Conservation (phyloP, 441 rosid genomes). For the Viola pubescens region DNA sequence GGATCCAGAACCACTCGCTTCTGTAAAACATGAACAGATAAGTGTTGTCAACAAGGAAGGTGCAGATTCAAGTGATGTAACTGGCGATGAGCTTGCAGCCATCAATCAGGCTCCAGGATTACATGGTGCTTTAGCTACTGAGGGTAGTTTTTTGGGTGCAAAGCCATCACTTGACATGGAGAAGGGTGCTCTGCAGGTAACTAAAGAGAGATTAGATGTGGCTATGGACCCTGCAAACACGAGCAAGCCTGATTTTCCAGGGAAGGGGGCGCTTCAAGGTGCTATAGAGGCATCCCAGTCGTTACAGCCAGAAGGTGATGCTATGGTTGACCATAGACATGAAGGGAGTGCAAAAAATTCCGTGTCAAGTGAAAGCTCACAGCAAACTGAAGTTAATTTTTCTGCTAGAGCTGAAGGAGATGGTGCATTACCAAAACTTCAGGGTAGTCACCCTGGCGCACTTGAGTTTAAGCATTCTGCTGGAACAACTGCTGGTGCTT, state of each 20-base stretch:
- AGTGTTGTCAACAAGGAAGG: slow-evolving; percentile 26
- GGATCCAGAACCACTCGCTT: slow-evolving; percentile 27
- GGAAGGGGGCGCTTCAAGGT: slow-evolving; percentile 13
- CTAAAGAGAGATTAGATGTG: slow-evolving; percentile 14
- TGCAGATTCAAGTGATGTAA: slow-evolving; percentile 27
- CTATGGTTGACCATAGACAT: slow-evolving; percentile 23
- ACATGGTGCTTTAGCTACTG: slow-evolving; percentile 4
- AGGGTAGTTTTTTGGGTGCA: slow-evolving; percentile 11
- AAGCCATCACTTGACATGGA: slow-evolving; percentile 19
- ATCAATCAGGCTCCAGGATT: slow-evolving; percentile 19
- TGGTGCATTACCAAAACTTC: slow-evolving; percentile 25
- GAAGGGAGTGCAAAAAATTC: slow-evolving; percentile 30
- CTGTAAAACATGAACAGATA: slow-evolving; percentile 30
- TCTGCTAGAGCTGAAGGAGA: slow-evolving; percentile 29
- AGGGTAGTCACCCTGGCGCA: slow-evolving; percentile 20
- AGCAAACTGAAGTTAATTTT: slow-evolving; percentile 25
- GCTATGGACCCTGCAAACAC: slow-evolving; percentile 7
- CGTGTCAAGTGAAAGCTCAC: slow-evolving; percentile 29
- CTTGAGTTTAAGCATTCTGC: slow-evolving; percentile 32
- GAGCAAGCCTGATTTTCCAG: slow-evolving; percentile 15
- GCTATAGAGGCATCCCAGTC: slow-evolving; percentile 12
- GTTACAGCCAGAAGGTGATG: slow-evolving; percentile 26
- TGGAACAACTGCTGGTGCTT: slow-evolving; percentile 27
- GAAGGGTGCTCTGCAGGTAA: slow-evolving; percentile 12
- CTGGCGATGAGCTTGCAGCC: slow-evolving; percentile 26